A percentile compares a stretch with the other conserved stretches of the same genome.
Conservation (phyloP, 2,329 filamentous ascomycete species). For the Xylariomycetidae sp. region DNA sequence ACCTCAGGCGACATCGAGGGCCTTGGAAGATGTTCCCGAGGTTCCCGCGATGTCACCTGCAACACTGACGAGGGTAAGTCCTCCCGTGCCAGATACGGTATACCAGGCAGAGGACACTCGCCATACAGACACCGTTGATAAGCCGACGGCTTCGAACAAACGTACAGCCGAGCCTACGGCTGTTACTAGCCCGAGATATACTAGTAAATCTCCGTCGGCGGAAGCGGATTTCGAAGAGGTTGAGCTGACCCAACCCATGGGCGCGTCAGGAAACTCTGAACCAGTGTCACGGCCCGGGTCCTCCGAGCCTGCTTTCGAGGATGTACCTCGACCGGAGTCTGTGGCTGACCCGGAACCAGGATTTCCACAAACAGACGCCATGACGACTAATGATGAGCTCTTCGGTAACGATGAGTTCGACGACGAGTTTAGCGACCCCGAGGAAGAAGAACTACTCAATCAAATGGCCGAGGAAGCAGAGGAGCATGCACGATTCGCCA, state of each 20-base stretch:
- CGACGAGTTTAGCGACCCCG: constrained; percentile 75
- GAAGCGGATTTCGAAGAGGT: constrained; percentile 30
- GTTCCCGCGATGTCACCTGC: constrained; percentile 13
- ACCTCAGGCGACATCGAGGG: constrained; percentile 6
- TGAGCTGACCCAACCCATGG: constrained; percentile 20
- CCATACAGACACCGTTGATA: constrained; percentile 13
- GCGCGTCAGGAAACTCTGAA: constrained; percentile 12
- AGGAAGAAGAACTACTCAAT: constrained; percentile 83
- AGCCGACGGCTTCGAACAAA: too few species aligned
- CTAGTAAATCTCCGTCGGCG: constrained; percentile 15
- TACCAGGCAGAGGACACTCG: constrained; percentile 8
- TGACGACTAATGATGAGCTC: constrained; percentile 32
- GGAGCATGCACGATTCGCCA: constrained; percentile 90
- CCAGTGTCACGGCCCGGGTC: constrained; percentile 6
- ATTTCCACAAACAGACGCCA: constrained; percentile 4
- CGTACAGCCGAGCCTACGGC: too few species aligned
- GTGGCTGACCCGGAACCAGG: constrained; percentile 7
- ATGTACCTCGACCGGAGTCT: constrained; percentile 11
- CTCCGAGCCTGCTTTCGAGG: constrained; percentile 18
- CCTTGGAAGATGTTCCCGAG: too few species aligned
- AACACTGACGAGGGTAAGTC: constrained; percentile 14
- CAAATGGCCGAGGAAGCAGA: constrained; percentile 87
- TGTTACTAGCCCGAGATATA: constrained; percentile 3
- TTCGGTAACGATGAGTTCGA: constrained; percentile 56
- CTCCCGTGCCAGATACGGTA: constrained; percentile 12